Conservation (phyloP, 768 basidiomycete species). For the Mycena metata region DNA sequence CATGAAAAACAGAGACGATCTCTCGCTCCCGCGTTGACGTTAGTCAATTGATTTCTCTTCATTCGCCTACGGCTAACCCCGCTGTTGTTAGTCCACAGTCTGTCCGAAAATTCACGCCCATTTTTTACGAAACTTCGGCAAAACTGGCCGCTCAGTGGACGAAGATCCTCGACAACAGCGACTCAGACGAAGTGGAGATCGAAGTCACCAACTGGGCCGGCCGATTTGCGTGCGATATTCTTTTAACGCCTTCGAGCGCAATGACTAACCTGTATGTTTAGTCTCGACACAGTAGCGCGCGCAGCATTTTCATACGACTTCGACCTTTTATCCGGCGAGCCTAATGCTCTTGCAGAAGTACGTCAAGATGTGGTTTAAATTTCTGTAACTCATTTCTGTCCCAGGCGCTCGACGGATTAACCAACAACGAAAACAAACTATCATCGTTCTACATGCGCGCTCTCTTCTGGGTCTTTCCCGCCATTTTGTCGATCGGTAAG, state of each 20-base stretch:
- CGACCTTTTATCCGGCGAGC: conserved; percentile 63
- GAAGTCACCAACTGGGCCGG: conserved; percentile 72
- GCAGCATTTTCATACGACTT: conserved; percentile 78
- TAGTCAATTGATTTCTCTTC: conserved; percentile 22
- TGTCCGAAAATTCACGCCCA: conserved; percentile 62
- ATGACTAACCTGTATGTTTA: conserved; percentile 40
- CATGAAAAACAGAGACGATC: conserved; percentile 68
- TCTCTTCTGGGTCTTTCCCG: conserved; percentile 71
- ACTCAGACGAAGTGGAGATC: conserved; percentile 58
- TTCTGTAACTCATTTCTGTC: neutral
- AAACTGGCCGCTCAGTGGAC: conserved; percentile 67
- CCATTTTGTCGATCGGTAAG: conserved; percentile 67
- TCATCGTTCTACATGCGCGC: conserved; percentile 76
- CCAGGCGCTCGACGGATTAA: conserved; percentile 65
- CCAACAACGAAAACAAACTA: conserved; percentile 70
- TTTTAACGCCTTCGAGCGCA: neutral
- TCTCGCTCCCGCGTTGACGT: conserved; percentile 73
- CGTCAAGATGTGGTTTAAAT: neutral
- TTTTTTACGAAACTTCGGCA: conserved; percentile 70
- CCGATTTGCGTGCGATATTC: conserved; percentile 66
- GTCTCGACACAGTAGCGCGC: conserved; percentile 70
- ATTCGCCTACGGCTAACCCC: neutral
- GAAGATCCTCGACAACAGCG: conserved; percentile 57
- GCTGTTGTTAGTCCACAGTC: conserved; percentile 59
- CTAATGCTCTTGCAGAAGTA: conserved; percentile 61